Percentiles rank a stretch among this genome's conserved stretches.
These are phyloP conservation scores for Athelia sp. DNA, from an alignment of 1,284 basidiomycete species.

Conservation along the genomic window DNA sequence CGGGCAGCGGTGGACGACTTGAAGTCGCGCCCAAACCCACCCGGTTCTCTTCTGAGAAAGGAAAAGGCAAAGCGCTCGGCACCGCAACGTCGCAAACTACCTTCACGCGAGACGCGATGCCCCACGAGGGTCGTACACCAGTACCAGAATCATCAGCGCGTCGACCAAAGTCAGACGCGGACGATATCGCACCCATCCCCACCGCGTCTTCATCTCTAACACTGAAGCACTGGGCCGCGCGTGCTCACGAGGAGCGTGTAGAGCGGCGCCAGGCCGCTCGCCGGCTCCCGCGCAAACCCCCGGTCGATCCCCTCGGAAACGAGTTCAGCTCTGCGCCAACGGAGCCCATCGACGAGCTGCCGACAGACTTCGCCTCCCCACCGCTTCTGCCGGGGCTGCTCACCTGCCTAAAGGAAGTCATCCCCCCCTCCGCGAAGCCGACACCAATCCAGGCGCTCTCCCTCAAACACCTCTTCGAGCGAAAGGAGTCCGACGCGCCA, in stretches of 20 bases:
- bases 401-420: slow-evolving; percentile 45
- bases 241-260: slow-evolving; percentile 8
- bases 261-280: slow-evolving; percentile 5
- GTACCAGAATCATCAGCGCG: not conserved
- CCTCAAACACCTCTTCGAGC: slow-evolving; percentile 51
- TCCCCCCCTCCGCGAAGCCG: slow-evolving; percentile 51
- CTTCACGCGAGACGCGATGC: slow-evolving; percentile 21
- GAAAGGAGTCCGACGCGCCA: slow-evolving; percentile 17
- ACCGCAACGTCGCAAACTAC: slow-evolving; percentile 6
- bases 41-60: not conserved
- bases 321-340: slow-evolving; percentile 30
- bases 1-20: slow-evolving; percentile 20
- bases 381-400: slow-evolving; percentile 63
- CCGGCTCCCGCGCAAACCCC: slow-evolving; percentile 6
- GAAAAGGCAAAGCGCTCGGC: not conserved
- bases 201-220: slow-evolving; percentile 5
- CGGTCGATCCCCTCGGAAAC: slow-evolving; percentile 27
- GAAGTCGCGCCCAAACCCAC: slow-evolving; percentile 21
- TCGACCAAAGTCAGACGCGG: not conserved
- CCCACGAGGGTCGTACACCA: slow-evolving; percentile 18
- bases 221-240: slow-evolving; percentile 5
- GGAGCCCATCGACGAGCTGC: slow-evolving; percentile 14
- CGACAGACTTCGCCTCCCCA: slow-evolving; percentile 49
- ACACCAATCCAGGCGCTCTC: slow-evolving; percentile 75
- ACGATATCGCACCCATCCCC: not conserved